These are phyloP conservation scores for Andrographis paniculata DNA, from an alignment of 305 asterid species.

Conservation along the genomic window DNA sequence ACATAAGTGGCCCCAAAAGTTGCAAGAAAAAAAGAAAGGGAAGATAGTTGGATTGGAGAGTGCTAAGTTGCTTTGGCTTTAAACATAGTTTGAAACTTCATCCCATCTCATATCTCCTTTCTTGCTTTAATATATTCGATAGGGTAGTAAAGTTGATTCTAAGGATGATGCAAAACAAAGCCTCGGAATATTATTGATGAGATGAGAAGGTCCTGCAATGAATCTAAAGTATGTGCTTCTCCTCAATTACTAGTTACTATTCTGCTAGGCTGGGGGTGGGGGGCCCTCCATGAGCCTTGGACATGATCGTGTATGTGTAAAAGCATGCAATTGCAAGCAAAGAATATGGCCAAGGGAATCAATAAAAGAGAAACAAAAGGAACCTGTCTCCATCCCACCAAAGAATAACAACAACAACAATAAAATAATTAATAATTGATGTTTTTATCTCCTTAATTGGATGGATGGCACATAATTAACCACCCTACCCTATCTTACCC, in stretches of 20 bases:
- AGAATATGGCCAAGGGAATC: too few relatives aligned
- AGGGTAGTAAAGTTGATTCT: constrained; percentile 68
- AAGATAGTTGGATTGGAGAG: constrained; percentile 19
- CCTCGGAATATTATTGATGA: constrained; percentile 25
- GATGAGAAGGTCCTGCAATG: constrained; percentile 24
- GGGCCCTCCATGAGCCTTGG: too few relatives aligned
- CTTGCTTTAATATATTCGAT: constrained; percentile 65
- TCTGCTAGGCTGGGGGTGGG: constrained; percentile 27
- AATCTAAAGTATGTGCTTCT: constrained; percentile 12
- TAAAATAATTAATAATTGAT: too few relatives aligned
- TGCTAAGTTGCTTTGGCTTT: constrained; percentile 43
- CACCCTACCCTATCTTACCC: too few relatives aligned
- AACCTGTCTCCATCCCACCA: too few relatives aligned
- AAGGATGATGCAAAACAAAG: constrained; percentile 56
- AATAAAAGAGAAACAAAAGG: too few relatives aligned
- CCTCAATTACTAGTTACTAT: constrained; percentile 61
- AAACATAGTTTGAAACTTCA: constrained; percentile 35
- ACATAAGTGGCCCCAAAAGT: constrained; percentile 42
- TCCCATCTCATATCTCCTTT: too few relatives aligned
- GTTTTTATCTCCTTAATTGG: too few relatives aligned
- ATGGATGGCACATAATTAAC: too few relatives aligned
- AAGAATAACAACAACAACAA: too few relatives aligned
- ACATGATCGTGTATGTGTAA: too few relatives aligned
- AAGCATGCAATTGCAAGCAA: too few relatives aligned
- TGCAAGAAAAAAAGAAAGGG: constrained; percentile 31